Evolutionary conservation across 2,329 filamentous ascomycete species (phyloP), one percentile per base, ranked within the genome.

Genomic region (Chrysosporium queenslandicum): DNA sequence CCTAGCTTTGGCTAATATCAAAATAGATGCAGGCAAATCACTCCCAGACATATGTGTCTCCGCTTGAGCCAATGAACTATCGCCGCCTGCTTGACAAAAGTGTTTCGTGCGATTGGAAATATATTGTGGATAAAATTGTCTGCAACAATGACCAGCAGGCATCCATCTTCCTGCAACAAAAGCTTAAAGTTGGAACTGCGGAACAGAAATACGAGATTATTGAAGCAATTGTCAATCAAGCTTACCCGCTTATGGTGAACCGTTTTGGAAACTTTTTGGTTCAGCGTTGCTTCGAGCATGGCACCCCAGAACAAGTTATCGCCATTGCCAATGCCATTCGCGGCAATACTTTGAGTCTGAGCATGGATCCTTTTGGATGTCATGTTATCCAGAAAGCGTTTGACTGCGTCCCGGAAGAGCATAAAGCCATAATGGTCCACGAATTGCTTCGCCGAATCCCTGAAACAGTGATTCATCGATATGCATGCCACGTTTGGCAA

Each of bases 101-200:
- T 66, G 88, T 94, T 69, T 94, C 87, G 64, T 97, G 91, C 72
- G 94, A 98, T 73, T 98, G 91, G 92, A 94, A 92, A 72, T 96
- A 95, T 67, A 96, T 98, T 61, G 92, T 98, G 52, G 91, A 98
- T 74, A 97, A 97, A 76, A 98, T 98, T 66, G 90, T 98, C 59
- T 94, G 88, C 79, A 96, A 90, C 74, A 97, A 98, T 68, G 92
- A 98, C 65, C 92, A 98, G 70, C 92, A 98, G 70, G 92, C 94
- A 8, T 98, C 92, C 1, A 97, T 98, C 63, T 98, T 98, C 71
- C 76, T 98, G 41, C 92, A 98, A 68, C 92, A 98, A 72, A 98
- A 98, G 74, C 85, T 98, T 61, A 98, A 98, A 73, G 86, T 96
- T 56, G 90, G 90, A 55, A 96, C 90, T 3, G 78, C 84, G 0